Conservation (phyloP, 2,329 filamentous ascomycete species). For the Fusarium fujikuroi region DNA sequence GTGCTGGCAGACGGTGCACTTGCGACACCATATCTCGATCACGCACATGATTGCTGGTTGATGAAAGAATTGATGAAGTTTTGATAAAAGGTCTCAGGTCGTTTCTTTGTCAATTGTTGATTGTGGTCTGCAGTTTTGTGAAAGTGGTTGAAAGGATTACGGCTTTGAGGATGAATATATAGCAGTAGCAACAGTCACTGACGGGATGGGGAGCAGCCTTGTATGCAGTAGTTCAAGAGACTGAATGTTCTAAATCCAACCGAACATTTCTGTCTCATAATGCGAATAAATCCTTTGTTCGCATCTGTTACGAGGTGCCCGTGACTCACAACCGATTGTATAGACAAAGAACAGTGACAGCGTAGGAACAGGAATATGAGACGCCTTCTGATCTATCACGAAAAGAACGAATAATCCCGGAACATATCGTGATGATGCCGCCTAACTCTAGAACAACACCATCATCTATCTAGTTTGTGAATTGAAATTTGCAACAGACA, state of each 20-base stretch:
- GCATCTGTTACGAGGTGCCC: neutral
- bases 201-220: neutral
- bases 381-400: neutral
- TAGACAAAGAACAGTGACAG: neutral
- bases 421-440: neutral
- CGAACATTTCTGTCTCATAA: neutral
- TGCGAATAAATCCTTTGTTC: neutral
- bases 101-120: neutral
- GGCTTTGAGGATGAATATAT: neutral
- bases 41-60: neutral
- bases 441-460: neutral
- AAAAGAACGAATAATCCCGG: neutral
- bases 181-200: neutral
- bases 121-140: neutral
- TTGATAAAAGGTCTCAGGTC: neutral
- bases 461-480: neutral
- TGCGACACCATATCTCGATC: conserved; percentile 5
- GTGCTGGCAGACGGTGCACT: conserved; percentile 1
- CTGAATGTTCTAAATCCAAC: neutral
- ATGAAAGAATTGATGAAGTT: neutral
- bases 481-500: neutral
- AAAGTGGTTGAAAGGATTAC: neutral
- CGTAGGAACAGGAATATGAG: neutral
- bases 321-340: neutral
- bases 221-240: neutral